Evolutionary conservation across 257 asterid species (phyloP), one percentile per base, ranked within the genome.

Genomic region (Nicotiana noctiflora): DNA sequence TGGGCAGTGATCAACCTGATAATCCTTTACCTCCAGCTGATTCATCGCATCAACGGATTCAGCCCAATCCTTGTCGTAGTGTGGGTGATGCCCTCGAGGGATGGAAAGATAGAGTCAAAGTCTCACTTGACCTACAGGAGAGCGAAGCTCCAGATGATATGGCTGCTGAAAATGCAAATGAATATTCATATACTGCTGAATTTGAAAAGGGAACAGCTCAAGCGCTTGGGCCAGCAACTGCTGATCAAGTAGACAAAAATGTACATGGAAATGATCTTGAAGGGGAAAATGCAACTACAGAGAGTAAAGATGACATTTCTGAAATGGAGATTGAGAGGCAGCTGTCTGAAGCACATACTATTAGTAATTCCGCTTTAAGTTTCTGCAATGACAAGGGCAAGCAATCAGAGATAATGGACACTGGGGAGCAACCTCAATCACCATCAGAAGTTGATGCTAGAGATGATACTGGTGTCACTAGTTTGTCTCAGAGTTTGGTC

Each of bases 211-310:
- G 99, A 70, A 87, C 98, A 13, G 91, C 97, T 63, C 99, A 96
- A 87, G 98, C 99, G 17, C 94, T 96, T 61, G 99, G 99, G 29
- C 99, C 97, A 3, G 99, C 99, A 56, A 92, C 95, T 5, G 87
- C 91, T 31, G 99, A 94, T 21, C 99, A 94, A 88, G 85, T 88
- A 66, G 93, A 86, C 55, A 91, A 84, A 75, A 93, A 85, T 80
- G 79, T 86, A 23, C 14, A 77, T 53, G 92, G 89, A 80, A 88
- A 86, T 31, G 95, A 92, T 80, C 72, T 81, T n/a, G 97, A 94
- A 29, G 78, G 56, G 46, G 95, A 89, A 72, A 74, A 83, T 44
- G 89, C 49, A 81, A 79, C 57, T 1, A 6, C 79, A 34, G 92
- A 88, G 3, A 31, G 56, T 3, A 89, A 84, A 83, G 94, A 89